Percentiles rank a stretch among this genome's conserved stretches.
Conservation (phyloP, 1,284 basidiomycete genomes). For the Pseudozyma flocculosa region DNA sequence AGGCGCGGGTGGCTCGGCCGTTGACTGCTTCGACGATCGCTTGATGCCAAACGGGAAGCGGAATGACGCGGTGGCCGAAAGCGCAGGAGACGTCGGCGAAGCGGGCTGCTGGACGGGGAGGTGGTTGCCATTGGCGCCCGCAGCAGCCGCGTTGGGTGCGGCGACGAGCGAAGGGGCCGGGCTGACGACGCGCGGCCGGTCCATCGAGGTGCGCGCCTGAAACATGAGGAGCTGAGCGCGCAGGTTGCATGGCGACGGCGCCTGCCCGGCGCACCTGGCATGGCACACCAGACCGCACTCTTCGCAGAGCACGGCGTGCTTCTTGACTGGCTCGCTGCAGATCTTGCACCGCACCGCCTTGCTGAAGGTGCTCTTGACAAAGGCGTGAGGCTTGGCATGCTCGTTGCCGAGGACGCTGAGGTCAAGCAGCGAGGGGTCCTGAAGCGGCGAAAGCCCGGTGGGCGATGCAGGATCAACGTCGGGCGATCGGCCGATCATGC, state of each 20-base stretch:
- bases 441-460: conserved; percentile 7
- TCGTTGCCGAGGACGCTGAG: conserved; percentile 24
- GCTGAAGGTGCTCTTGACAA: conserved; percentile 87
- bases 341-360: conserved; percentile 87
- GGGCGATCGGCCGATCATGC: conserved; percentile 5
- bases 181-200: conserved; percentile 7
- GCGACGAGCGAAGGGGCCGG: conserved; percentile 3
- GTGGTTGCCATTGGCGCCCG: no score
- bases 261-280: conserved; percentile 72
- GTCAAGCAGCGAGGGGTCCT: conserved; percentile 35
- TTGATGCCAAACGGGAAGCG: conserved; percentile 42
- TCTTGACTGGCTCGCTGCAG: conserved; percentile 77
- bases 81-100: conserved; percentile 1
- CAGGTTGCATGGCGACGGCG: conserved; percentile 78
- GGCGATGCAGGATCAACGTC: conserved; percentile 3
- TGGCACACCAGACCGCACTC: conserved; percentile 87
- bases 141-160: neutral
- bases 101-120: no score
- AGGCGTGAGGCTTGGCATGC: conserved; percentile 65
- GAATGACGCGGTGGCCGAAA: conserved; percentile 25
- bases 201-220: conserved; percentile 35
- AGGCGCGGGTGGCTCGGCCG: conserved; percentile 5
- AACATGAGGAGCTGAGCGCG: conserved; percentile 63
- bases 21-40: conserved; percentile 19
- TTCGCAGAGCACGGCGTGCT: conserved; percentile 81